These are phyloP conservation scores for Murraya koenigii DNA, from an alignment of 345 rosid species.

Conservation along the genomic window DNA sequence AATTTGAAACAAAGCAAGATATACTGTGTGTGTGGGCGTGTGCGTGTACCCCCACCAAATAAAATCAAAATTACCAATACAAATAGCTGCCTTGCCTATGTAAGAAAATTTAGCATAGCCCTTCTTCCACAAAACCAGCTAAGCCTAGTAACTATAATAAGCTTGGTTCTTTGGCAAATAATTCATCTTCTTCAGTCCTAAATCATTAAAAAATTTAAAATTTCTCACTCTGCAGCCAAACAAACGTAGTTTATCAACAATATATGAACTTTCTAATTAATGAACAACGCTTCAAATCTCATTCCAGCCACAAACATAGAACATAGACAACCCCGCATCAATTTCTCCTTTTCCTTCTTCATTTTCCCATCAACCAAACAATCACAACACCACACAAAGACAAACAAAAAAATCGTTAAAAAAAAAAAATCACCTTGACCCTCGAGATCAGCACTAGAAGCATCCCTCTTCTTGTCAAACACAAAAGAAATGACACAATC, in stretches of 20 bases:
- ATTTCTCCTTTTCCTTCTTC: background rate
- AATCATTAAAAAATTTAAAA: too few species aligned
- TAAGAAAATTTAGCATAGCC: background rate
- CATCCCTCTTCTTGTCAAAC: slow-evolving; percentile 33
- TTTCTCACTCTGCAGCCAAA: background rate
- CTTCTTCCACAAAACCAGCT: background rate
- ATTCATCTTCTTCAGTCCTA: background rate
- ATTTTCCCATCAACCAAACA: slow-evolving; percentile 9
- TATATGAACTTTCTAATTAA: background rate
- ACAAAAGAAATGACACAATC: slow-evolving; percentile 54
- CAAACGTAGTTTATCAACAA: background rate
- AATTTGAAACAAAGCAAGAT: background rate
- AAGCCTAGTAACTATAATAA: background rate
- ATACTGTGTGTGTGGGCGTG: background rate
- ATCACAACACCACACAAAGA: background rate
- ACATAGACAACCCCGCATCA: background rate
- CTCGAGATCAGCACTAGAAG: slow-evolving; percentile 40
- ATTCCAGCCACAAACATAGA: background rate
- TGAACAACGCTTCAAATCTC: background rate
- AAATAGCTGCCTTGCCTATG: background rate
- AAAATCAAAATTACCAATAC: background rate
- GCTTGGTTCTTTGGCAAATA: background rate
- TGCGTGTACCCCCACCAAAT: background rate
- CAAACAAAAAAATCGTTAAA: background rate
- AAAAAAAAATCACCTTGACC: slow-evolving; percentile 41